Base-by-base conservation (phyloP, 108 stramenopile genomes). In the Fistulifera pelliculosa region DNA sequence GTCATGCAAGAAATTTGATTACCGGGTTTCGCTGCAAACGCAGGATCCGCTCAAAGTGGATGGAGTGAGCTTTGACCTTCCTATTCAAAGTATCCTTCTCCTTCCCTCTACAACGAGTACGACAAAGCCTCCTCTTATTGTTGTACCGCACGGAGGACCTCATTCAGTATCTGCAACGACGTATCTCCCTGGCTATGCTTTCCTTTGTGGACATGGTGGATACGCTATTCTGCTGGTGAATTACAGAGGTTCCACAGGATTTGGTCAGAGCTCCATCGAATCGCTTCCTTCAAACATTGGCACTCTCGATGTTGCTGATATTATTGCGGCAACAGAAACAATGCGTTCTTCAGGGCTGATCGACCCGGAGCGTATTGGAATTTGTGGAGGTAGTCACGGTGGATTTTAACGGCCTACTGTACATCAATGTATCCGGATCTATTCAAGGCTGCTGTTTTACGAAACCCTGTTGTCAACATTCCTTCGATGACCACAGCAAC, bases 391-490 rank as follows among this genome's bases (percentile, higher is more conserved):
- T 1, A 80, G 77, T 15, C 96, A 97, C 63, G 96, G 96, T 50
- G 95, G 95, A 11, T 96, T 87, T 60, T 96, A n/a, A 76, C 79
- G 5, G 82, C 69, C 14, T 90, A 93, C 62, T 65, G 82, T 25
- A 75, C 82, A 10, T 87, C 74, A 1, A 83, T 90, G 69, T 73
- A 87, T 55, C 93, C 95, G 1, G 74, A 80, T 8, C 47, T 93
- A 18, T 96, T 93, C 81, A 80, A 88, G 64, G 88, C 74, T 8
- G 85, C 90, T 22, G 90, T 73, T 6, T 76, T 90, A 80, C 61
- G 96, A 39, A 97, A 97, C 63, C 96, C 96, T 16, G 94, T 93
- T 14, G 92, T 84, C 21, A 92, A 97, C 60, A 78, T 97, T 38
- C 83, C 94, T 7, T 52, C 73, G 27, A 96, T 95, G 94, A 69